These are phyloP conservation scores for Westerdykella sp. DNA, from an alignment of 2,329 filamentous ascomycete species.

Conservation along the genomic window DNA sequence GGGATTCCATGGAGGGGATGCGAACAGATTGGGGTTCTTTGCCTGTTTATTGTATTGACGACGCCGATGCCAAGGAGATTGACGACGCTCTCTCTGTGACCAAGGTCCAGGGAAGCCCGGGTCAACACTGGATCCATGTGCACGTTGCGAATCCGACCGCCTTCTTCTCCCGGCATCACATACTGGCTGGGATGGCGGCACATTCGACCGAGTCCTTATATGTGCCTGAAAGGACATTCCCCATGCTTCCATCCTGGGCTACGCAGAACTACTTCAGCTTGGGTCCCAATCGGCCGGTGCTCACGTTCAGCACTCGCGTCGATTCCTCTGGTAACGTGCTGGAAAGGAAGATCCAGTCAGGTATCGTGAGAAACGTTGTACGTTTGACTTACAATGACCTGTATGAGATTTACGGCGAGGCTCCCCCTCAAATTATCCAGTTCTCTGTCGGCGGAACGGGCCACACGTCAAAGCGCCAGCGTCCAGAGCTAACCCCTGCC, in stretches of 20 bases:
- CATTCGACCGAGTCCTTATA: conserved; percentile 52
- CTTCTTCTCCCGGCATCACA: conserved; percentile 54
- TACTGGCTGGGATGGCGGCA: conserved; percentile 56
- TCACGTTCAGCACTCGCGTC: conserved; percentile 57
- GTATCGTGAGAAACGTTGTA: conserved; percentile 50
- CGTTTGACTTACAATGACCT: conserved; percentile 45
- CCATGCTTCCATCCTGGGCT: conserved; percentile 50
- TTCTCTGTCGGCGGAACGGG: conserved; percentile 24
- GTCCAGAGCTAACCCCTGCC: conserved; percentile 12
- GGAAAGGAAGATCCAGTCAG: conserved; percentile 50
- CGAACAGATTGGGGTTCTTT: conserved; percentile 56
- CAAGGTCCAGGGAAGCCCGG: conserved; percentile 43
- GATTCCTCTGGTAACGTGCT: conserved; percentile 47
- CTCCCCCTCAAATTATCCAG: conserved; percentile 5
- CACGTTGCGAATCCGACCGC: conserved; percentile 76
- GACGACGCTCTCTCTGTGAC: conserved; percentile 76
- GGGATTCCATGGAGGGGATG: conserved; percentile 50
- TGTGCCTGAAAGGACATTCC: conserved; percentile 51
- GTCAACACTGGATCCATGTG: conserved; percentile 66
- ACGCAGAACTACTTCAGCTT: conserved; percentile 51
- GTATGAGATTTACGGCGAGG: conserved; percentile 29
- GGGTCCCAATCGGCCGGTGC: conserved; percentile 46
- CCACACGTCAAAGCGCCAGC: conserved; percentile 3
- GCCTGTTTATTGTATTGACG: conserved; percentile 68
- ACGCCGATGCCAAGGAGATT: conserved; percentile 59